A percentile compares a stretch with the other conserved stretches of the same genome.
Evolutionary conservation across 108 stramenopile species (phyloP).

Genomic region (Nitzschia putrida): DNA sequence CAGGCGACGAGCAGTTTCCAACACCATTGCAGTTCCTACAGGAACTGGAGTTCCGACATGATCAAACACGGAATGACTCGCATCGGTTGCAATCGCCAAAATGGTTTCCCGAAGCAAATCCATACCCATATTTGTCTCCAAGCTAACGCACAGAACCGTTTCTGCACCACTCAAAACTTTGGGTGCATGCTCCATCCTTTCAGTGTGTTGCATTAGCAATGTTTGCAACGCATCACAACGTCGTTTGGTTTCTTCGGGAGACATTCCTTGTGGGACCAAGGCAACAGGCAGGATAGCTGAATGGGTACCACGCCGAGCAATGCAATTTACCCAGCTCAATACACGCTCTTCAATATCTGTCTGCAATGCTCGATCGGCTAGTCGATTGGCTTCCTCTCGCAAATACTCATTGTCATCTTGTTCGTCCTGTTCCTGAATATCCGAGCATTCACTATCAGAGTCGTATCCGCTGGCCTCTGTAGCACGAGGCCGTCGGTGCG

Average conservation of each 20-base stretch:
- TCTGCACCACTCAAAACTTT: conserved; percentile 38
- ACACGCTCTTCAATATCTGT: conserved; percentile 75
- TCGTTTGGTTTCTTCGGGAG: conserved; percentile 38
- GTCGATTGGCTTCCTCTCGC: conserved; percentile 47
- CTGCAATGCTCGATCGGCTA: conserved; percentile 60
- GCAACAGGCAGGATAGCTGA: conserved; percentile 80
- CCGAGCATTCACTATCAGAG: conserved; percentile 14
- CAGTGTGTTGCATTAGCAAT: conserved; percentile 52
- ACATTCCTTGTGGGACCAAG: conserved; percentile 48
- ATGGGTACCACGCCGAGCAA: conserved; percentile 52
- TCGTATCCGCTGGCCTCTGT: conserved; percentile 17
- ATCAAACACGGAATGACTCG: conserved; percentile 42
- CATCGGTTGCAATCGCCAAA: conserved; percentile 44
- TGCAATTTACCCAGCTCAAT: conserved; percentile 72
- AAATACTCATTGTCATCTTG: conserved; percentile 48
- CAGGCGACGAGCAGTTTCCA: conserved; percentile 39
- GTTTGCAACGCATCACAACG: conserved; percentile 55
- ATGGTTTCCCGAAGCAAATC: conserved; percentile 46
- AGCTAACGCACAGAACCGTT: conserved; percentile 37
- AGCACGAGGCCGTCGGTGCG: conserved; percentile 17
- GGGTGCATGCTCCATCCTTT: conserved; percentile 27
- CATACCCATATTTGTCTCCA: conserved; percentile 38
- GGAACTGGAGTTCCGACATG: conserved; percentile 54
- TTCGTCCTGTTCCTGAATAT: conserved; percentile 45
- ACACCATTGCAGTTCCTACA: conserved; percentile 27